Percentiles rank a stretch among this genome's conserved stretches.
Evolutionary conservation across 192 early-diverging fungal species (phyloP).

Genomic region (Mortierella claussenii): DNA sequence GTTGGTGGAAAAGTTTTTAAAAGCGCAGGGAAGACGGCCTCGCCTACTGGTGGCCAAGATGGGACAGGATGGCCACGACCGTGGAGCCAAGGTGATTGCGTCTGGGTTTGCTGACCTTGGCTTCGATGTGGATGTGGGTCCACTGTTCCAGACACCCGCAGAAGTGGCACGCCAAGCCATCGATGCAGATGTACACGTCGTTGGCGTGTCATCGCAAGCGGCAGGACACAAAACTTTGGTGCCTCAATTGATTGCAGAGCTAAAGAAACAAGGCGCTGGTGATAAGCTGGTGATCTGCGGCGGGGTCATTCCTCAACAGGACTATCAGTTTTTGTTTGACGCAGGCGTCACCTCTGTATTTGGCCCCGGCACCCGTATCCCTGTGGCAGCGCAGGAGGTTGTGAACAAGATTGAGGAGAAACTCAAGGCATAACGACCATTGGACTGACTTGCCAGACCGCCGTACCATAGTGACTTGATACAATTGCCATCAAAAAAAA

Average conservation of each 20-base stretch:
- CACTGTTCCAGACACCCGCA: constrained; percentile 89
- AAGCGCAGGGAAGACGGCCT: constrained; percentile 82
- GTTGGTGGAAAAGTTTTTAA: constrained; percentile 73
- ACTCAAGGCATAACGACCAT: constrained; percentile 36
- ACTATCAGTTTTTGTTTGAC: constrained; percentile 85
- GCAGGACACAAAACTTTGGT: constrained; percentile 91
- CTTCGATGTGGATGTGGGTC: constrained; percentile 92
- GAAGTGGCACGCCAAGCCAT: constrained; percentile 91
- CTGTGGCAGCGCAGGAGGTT: constrained; percentile 84
- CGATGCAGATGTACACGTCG: constrained; percentile 90
- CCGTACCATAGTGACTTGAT: too few species aligned
- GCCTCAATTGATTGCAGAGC: constrained; percentile 80
- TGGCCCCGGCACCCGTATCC: constrained; percentile 91
- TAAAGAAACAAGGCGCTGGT: constrained; percentile 76
- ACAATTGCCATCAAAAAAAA: too few species aligned
- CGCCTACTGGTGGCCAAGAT: constrained; percentile 92
- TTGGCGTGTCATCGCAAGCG: constrained; percentile 88
- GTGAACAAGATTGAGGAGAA: constrained; percentile 74
- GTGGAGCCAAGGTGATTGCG: constrained; percentile 94
- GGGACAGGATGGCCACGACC: constrained; percentile 94
- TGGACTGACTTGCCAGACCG: too few species aligned
- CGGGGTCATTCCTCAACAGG: constrained; percentile 90
- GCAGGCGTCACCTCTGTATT: constrained; percentile 85
- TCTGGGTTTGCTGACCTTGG: constrained; percentile 91
- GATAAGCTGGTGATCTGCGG: constrained; percentile 84